phyloP scores from a whole-genome alignment of 2,329 filamentous ascomycete species.

The Rhytidhysteron rufulum region DNA sequence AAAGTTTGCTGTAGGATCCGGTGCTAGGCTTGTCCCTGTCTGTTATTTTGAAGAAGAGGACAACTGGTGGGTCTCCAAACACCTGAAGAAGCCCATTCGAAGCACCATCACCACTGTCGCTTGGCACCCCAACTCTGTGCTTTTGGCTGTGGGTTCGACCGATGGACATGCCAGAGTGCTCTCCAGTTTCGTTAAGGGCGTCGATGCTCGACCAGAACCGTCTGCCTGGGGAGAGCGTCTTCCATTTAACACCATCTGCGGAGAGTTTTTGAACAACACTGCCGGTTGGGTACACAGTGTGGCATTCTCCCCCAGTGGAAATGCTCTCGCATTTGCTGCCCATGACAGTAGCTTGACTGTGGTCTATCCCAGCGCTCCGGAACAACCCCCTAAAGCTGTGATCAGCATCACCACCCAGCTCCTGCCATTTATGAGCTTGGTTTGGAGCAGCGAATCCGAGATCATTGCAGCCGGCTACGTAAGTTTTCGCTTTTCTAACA shows the following conservation, averaged over 20 bases:
- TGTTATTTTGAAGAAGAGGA: constrained; percentile 99
- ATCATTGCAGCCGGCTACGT: constrained; percentile 88
- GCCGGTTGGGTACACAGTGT: constrained; percentile 96
- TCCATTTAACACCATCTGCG: constrained; percentile 97
- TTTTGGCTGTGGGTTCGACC: constrained; percentile 92
- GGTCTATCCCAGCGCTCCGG: constrained; percentile 87
- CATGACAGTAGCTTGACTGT: constrained; percentile 97
- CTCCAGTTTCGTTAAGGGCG: constrained; percentile 92
- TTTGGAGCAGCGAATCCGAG: constrained; percentile 89
- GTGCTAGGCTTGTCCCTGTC: constrained; percentile 89
- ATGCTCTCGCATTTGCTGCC: constrained; percentile 88
- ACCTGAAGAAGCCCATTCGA: constrained; percentile 97
- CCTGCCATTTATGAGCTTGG: constrained; percentile 84
- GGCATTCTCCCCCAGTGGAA: constrained; percentile 85
- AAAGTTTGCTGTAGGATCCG: constrained; percentile 96
- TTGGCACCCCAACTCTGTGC: constrained; percentile 97
- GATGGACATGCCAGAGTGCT: constrained; percentile 95
- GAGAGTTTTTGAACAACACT: constrained; percentile 92
- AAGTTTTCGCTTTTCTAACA: constrained; percentile 38
- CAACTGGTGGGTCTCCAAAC: constrained; percentile 99
- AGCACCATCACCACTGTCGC: constrained; percentile 92
- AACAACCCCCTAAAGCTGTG: constrained; percentile 86
- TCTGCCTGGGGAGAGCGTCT: constrained; percentile 91
- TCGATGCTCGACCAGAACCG: constrained; percentile 80
- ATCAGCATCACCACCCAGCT: constrained; percentile 86